Conservation (phyloP, 2,329 filamentous ascomycete genomes). For the Cercospora sojina region DNA sequence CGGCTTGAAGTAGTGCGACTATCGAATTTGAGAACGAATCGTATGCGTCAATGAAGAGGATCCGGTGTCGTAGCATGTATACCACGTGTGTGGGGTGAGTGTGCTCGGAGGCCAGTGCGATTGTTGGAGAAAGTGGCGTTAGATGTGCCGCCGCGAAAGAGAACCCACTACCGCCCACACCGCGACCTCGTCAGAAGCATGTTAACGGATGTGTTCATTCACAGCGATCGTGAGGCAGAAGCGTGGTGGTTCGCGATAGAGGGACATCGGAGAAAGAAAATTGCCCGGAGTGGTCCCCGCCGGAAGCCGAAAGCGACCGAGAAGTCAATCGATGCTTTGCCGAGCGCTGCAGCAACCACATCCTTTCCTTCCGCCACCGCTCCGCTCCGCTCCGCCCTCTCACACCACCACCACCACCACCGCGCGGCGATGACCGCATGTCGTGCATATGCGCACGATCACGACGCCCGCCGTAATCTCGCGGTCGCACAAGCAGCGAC, state of each 20-base stretch:
- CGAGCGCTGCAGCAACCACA: background rate
- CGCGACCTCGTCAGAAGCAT: background rate
- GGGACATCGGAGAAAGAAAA: constrained; percentile 3
- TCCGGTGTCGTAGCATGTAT: constrained; percentile 32
- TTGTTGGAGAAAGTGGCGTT: background rate
- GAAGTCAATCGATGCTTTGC: background rate
- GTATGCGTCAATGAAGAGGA: constrained; percentile 92
- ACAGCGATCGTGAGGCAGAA: background rate
- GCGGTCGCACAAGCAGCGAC: constrained; percentile 5
- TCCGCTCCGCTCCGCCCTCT: background rate
- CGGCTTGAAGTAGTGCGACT: constrained; percentile 71
- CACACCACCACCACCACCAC: background rate
- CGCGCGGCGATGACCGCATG: background rate
- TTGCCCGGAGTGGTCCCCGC: background rate
- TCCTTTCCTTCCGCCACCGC: background rate
- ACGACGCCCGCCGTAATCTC: constrained; percentile 7
- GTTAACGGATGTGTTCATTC: background rate
- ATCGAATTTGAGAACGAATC: constrained; percentile 98
- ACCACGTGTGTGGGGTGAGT: background rate
- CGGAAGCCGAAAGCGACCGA: background rate
- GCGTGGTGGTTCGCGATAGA: constrained; percentile 1
- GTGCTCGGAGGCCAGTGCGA: constrained; percentile 7
- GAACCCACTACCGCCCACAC: constrained; percentile 1
- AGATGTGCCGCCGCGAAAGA: background rate
- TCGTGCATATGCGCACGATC: background rate